These are phyloP conservation scores for Dillenia suffruticosa DNA, from an alignment of 164 flowering plant species.

Conservation along the genomic window DNA sequence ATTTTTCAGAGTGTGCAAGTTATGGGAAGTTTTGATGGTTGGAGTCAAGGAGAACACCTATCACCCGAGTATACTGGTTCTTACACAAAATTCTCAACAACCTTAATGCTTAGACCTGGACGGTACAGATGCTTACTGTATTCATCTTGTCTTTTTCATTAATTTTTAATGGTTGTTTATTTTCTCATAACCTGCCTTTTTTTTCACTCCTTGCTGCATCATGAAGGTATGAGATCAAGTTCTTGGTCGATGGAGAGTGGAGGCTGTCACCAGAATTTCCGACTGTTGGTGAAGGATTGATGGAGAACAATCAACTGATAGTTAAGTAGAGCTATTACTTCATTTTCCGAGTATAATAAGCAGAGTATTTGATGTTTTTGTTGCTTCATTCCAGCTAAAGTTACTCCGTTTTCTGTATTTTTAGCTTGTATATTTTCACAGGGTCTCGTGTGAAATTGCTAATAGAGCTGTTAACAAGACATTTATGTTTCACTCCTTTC, in stretches of 20 bases:
- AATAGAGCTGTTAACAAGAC: no score
- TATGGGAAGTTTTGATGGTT: constrained; percentile 92
- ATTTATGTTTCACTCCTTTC: no score
- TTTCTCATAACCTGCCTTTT: background rate
- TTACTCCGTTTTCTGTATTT: no score
- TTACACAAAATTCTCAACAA: constrained; percentile 63
- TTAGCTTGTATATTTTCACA: no score
- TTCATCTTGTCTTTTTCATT: background rate
- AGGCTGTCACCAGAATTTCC: constrained; percentile 78
- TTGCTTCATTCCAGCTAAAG: no score
- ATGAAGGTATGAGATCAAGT: constrained; percentile 82
- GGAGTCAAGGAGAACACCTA: constrained; percentile 88
- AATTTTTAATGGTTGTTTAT: no score
- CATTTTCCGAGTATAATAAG: background rate
- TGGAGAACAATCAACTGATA: constrained; percentile 65
- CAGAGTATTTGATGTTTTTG: background rate
- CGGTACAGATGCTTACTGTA: constrained; percentile 33
- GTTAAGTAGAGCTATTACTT: constrained; percentile 43
- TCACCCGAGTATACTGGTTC: constrained; percentile 81
- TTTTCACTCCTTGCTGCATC: background rate
- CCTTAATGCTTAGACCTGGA: constrained; percentile 86
- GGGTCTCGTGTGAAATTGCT: no score
- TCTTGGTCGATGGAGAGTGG: constrained; percentile 96
- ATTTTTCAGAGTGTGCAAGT: constrained; percentile 72
- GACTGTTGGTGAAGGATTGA: constrained; percentile 66